Evolutionary conservation across 306 rosid species (phyloP).

Genomic region (Sicyos baderoa): DNA sequence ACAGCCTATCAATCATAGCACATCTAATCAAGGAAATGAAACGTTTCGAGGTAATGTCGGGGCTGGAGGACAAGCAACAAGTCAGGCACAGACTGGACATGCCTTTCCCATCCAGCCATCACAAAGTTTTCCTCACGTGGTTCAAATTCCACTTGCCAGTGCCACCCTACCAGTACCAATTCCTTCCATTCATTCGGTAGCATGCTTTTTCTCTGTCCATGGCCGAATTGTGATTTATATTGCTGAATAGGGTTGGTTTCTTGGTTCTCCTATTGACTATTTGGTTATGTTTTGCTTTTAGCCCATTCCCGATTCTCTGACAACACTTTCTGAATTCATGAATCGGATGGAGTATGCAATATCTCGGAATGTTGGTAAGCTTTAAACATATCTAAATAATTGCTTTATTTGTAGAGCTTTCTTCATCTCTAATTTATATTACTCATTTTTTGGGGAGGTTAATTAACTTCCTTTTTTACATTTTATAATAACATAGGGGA

Average conservation of each 20-base stretch:
- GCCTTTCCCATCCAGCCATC: constrained; percentile 51
- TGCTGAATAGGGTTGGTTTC: neutral
- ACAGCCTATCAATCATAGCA: constrained; percentile 34
- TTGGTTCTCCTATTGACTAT: constrained; percentile 3
- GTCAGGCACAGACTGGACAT: constrained; percentile 60
- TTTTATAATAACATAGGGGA: constrained; percentile 42
- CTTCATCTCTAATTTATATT: constrained; percentile 39
- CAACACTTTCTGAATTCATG: constrained; percentile 72
- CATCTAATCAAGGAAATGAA: constrained; percentile 56
- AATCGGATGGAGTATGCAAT: constrained; percentile 68
- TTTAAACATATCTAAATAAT: constrained; percentile 12
- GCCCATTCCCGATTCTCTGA: constrained; percentile 85
- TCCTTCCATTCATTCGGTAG: constrained; percentile 66
- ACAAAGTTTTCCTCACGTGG: constrained; percentile 53
- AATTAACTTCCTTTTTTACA: neutral
- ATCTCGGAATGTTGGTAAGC: constrained; percentile 50
- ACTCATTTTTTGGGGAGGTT: constrained; percentile 6
- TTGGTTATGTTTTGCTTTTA: constrained; percentile 25
- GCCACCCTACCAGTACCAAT: constrained; percentile 40
- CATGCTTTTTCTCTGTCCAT: constrained; percentile 19
- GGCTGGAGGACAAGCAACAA: constrained; percentile 39
- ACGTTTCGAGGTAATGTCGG: constrained; percentile 26
- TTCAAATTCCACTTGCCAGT: constrained; percentile 62
- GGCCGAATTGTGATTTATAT: neutral
- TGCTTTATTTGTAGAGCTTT: constrained; percentile 9